Evolutionary conservation across 176 grass and related monocot species (phyloP).

Genomic region (Musa schizocarpa): DNA sequence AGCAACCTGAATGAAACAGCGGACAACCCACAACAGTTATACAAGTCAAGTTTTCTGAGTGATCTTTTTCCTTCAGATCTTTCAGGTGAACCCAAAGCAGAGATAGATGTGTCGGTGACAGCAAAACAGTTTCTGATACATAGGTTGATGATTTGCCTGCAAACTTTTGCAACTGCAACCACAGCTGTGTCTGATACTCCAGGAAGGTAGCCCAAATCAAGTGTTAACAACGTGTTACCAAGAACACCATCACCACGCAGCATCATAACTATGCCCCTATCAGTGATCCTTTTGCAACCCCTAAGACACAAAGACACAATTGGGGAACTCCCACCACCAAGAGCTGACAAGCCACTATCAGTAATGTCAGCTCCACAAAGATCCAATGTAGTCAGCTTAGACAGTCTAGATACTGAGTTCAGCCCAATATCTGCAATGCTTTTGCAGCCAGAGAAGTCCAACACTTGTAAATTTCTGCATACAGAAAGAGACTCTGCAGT

Average conservation of each 20-base stretch:
- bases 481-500: slow-evolving; percentile 64
- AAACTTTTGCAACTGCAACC: slow-evolving; percentile 42
- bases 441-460: slow-evolving; percentile 77
- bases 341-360: slow-evolving; percentile 58
- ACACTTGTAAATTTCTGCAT: slow-evolving; percentile 62
- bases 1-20: slow-evolving; percentile 45
- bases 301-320: slow-evolving; percentile 69
- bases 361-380: slow-evolving; percentile 79
- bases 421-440: slow-evolving; percentile 73
- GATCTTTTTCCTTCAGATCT: slow-evolving; percentile 30
- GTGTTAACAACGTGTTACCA: slow-evolving; percentile 42
- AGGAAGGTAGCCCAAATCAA: slow-evolving; percentile 66
- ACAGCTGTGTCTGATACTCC: slow-evolving; percentile 61
- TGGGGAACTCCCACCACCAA: slow-evolving; percentile 48
- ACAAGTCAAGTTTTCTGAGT: slow-evolving; percentile 81
- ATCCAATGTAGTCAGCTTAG: slow-evolving; percentile 60
- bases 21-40: slow-evolving; percentile 52
- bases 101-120: slow-evolving; percentile 49
- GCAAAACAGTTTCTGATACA: slow-evolving; percentile 61
- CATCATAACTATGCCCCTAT: slow-evolving; percentile 58
- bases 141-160: slow-evolving; percentile 45
- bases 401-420: slow-evolving; percentile 61
- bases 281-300: slow-evolving; percentile 73
- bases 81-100: slow-evolving; percentile 40
- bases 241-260: slow-evolving; percentile 45